These are phyloP conservation scores for Colletotrichum orchidophilum DNA, from an alignment of 2,329 filamentous ascomycete species.

Conservation along the genomic window DNA sequence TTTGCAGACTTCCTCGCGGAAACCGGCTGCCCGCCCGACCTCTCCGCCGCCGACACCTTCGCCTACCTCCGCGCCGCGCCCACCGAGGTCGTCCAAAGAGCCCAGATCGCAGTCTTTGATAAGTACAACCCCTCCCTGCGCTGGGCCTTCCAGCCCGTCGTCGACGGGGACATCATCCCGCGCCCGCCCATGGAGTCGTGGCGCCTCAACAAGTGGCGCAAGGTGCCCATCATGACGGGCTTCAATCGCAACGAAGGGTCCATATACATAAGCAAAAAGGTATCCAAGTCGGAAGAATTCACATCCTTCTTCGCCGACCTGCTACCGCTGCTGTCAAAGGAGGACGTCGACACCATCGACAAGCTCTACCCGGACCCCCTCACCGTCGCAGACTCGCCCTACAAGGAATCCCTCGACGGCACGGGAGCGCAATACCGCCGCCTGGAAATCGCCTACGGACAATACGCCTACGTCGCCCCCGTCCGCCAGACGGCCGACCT, in stretches of 20 bases:
- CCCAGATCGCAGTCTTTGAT: slow-evolving; percentile 55
- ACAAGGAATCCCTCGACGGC: slow-evolving; percentile 29
- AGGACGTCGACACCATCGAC: slow-evolving; percentile 64
- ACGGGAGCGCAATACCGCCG: slow-evolving; percentile 65
- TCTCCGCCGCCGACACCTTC: slow-evolving; percentile 61
- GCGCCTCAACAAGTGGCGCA: slow-evolving; percentile 61
- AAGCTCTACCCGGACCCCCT: slow-evolving; percentile 64
- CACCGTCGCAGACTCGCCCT: slow-evolving; percentile 22
- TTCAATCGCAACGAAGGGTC: slow-evolving; percentile 78
- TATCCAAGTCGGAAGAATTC: slow-evolving; percentile 48
- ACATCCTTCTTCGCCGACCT: slow-evolving; percentile 69
- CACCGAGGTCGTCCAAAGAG: slow-evolving; percentile 47
- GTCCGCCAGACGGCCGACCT: slow-evolving; percentile 67
- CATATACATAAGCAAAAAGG: slow-evolving; percentile 65
- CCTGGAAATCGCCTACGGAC: slow-evolving; percentile 68
- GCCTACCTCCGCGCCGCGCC: slow-evolving; percentile 57
- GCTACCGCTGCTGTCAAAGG: slow-evolving; percentile 62
- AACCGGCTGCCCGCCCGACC: slow-evolving; percentile 54
- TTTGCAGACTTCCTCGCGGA: slow-evolving; percentile 64
- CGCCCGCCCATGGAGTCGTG: slow-evolving; percentile 67
- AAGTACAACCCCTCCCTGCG: slow-evolving; percentile 53
- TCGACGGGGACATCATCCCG: slow-evolving; percentile 69
- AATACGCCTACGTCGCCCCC: slow-evolving; percentile 74
- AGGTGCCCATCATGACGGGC: slow-evolving; percentile 72
- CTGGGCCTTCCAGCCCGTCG: slow-evolving; percentile 76